Conservation (phyloP, 805 yeast genomes). For the Starmera dryadoides region DNA sequence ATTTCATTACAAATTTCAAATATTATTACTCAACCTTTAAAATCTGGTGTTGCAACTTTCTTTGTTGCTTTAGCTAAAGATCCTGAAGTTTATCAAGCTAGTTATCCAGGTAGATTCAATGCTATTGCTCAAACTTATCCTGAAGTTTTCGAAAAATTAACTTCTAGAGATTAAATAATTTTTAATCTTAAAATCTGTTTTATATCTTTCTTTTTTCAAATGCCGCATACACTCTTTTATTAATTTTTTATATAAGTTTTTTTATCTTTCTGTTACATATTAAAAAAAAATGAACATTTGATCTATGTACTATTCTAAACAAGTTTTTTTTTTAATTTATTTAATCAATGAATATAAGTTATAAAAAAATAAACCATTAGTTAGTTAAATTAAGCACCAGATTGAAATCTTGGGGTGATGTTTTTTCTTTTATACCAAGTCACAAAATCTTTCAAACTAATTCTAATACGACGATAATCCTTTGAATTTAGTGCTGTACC, state of each 20-base stretch:
- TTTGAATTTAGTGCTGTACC: constrained; percentile 56
- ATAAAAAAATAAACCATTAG: too few relatives aligned
- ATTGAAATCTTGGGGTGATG: constrained; percentile 37
- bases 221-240: too few relatives aligned
- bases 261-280: too few relatives aligned
- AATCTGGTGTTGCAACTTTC: constrained; percentile 77
- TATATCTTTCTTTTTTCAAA: too few relatives aligned
- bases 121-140: constrained; percentile 62
- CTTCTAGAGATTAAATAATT: constrained; percentile 3
- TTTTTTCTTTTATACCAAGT: constrained; percentile 80
- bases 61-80: constrained; percentile 78
- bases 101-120: constrained; percentile 64
- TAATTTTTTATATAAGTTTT: too few relatives aligned
- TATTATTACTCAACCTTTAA: constrained; percentile 65
- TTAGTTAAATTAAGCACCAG: constrained; percentile 2
- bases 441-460: constrained; percentile 68
- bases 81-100: constrained; percentile 72
- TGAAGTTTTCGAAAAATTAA: constrained; percentile 51
- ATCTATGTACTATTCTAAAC: too few relatives aligned
- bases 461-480: constrained; percentile 68
- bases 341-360: too few relatives aligned
- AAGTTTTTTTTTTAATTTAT: too few relatives aligned
- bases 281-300: too few relatives aligned
- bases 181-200: too few relatives aligned
- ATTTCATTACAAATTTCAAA: constrained; percentile 72